Evolutionary conservation across 2,329 filamentous ascomycete genomes (phyloP), one percentile per base, ranked within the genome.

Genomic region (Uncinocarpus reesii): DNA sequence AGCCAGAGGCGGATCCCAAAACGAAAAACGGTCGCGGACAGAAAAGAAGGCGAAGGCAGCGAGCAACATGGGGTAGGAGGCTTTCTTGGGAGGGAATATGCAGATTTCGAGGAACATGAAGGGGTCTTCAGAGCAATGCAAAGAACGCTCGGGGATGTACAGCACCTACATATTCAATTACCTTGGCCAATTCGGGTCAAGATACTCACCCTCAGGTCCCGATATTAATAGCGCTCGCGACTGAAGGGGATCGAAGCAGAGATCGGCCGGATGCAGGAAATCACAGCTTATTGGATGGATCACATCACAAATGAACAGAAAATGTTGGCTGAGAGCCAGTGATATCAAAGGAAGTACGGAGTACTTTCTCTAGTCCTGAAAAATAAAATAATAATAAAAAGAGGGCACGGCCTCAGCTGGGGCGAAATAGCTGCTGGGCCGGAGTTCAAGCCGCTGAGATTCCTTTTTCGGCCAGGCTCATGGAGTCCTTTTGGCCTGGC

Each of bases 251-350:
- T 48, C 26, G 20, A 48, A 48, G 50, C 40, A 48, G 38, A 49
- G 52, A 55, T 55, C 51, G 55, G 48, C 56, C 51, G 54, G 52
- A 56, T 58, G 56, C 56, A 57, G 49, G 51, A 47, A 57, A 53
- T 51, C 51, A 43, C 51, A 44, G 34, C 49, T 50, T 51, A 55
- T 53, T 54, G 55, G 57, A 62, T 56, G 55, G 54, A 60, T 62
- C 60, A 63, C 58, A 60, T 63, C 56, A 52, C 53, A 56, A 53
- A 51, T 40, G 29, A 31, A 41, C 40, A 48, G 49, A 42, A 41
- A 50, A 32, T 52, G 42, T 50, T 44, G 51, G 47, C 47, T 18
- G 42, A 20, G 35, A 35, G 31, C 52, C 42, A 55, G 53, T 53
- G 49, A 53, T 52, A 53, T 55, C 52, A 52, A 52, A 47, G 50